Evolutionary conservation across 371 early-diverging fungal species (phyloP).

Genomic region (Cokeromyces recurvatus): DNA sequence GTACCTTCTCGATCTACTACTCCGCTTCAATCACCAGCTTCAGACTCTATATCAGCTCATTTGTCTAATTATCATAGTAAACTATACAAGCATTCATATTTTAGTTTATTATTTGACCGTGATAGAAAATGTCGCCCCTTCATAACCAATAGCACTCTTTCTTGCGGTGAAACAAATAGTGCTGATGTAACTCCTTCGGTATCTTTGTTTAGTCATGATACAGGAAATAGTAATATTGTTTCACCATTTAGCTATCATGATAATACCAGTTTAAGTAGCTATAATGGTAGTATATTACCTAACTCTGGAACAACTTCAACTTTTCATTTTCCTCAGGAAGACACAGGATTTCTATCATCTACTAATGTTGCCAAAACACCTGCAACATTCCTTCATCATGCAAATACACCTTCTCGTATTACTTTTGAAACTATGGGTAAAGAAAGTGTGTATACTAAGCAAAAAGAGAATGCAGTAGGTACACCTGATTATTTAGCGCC

Average conservation of each 20-base stretch:
- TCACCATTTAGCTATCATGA: background rate
- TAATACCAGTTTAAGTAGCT: background rate
- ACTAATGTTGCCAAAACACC: too few relatives aligned
- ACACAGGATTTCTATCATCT: too few relatives aligned
- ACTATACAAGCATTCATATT: conserved; percentile 38
- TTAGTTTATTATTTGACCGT: conserved; percentile 35
- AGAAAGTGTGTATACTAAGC: background rate
- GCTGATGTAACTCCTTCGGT: too few relatives aligned
- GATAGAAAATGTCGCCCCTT: conserved; percentile 29
- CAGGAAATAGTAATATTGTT: background rate
- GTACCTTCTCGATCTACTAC: conserved; percentile 40
- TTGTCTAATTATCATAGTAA: conserved; percentile 4
- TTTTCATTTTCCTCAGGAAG: too few relatives aligned
- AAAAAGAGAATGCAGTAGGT: conserved; percentile 69
- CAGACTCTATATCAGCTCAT: background rate
- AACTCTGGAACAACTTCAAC: too few relatives aligned
- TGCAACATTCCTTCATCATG: too few relatives aligned
- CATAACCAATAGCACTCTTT: conserved; percentile 19
- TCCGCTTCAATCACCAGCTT: conserved; percentile 22
- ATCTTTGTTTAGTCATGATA: too few relatives aligned
- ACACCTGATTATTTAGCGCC: conserved; percentile 98
- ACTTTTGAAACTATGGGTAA: too few relatives aligned
- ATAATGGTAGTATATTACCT: too few relatives aligned
- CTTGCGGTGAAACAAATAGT: conserved; percentile 8
- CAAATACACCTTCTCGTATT: too few relatives aligned